phyloP scores from a whole-genome alignment of 2,329 filamentous ascomycete species.

The Sporothrix mexicana region DNA sequence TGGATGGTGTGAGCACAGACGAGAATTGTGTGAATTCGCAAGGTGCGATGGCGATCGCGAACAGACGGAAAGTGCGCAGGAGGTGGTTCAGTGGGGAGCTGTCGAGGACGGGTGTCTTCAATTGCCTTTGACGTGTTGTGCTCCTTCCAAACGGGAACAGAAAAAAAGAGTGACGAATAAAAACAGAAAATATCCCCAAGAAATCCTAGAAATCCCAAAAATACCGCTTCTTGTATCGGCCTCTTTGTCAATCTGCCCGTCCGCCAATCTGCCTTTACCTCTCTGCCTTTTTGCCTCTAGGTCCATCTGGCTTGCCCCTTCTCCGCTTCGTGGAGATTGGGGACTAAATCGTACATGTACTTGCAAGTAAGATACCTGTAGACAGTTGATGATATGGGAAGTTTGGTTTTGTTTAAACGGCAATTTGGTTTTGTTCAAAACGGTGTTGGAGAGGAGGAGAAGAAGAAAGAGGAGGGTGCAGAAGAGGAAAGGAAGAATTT shows the following conservation, averaged over 20 bases:
- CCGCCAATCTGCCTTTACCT: slow-evolving; percentile 2
- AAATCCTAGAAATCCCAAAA: background rate
- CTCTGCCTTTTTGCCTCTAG: slow-evolving; percentile 4
- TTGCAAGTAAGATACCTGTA: too few relatives aligned
- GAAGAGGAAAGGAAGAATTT: too few relatives aligned
- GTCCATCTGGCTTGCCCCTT: slow-evolving; percentile 6
- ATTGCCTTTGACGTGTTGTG: too few relatives aligned
- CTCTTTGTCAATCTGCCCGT: background rate
- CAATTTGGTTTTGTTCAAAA: too few relatives aligned
- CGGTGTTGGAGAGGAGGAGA: too few relatives aligned
- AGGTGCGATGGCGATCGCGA: slow-evolving; percentile 7
- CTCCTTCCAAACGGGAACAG: too few relatives aligned
- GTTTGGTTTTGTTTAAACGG: too few relatives aligned
- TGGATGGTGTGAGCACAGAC: background rate
- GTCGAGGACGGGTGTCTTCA: background rate
- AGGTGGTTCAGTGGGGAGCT: too few relatives aligned
- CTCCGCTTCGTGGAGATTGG: slow-evolving; percentile 17
- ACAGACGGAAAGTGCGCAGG: background rate
- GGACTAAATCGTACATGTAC: too few relatives aligned
- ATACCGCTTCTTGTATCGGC: slow-evolving; percentile 18
- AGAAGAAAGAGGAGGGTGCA: too few relatives aligned
- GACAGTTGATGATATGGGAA: too few relatives aligned
- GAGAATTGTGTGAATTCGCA: background rate
- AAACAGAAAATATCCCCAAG: background rate
- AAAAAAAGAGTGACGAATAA: background rate